A percentile compares a stretch with the other conserved stretches of the same genome.
These are phyloP conservation scores for Allomyces macrogynus DNA, from an alignment of 192 early-diverging fungal genomes.

Conservation along the genomic window DNA sequence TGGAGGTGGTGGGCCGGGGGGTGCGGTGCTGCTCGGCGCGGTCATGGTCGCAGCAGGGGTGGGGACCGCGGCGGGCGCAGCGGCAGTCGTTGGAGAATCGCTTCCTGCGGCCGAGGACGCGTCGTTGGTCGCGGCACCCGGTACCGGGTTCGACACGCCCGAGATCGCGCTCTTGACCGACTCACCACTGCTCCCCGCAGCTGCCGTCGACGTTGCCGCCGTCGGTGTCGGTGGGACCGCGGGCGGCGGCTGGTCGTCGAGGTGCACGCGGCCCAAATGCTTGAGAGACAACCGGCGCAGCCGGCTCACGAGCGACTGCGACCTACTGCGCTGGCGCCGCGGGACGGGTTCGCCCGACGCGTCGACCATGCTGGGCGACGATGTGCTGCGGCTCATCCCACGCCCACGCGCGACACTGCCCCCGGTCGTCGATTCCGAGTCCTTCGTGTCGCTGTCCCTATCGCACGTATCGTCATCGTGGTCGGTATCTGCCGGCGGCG, in stretches of 20 bases:
- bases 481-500: too few species aligned
- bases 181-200: constrained; percentile 2
- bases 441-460: too few species aligned
- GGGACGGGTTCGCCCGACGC: too few species aligned
- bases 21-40: constrained; percentile 6
- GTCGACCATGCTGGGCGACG: too few species aligned
- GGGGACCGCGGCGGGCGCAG: not conserved
- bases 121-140: too few species aligned
- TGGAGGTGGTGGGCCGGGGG: constrained; percentile 18
- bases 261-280: not conserved
- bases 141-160: too few species aligned
- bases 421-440: too few species aligned
- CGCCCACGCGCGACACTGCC: too few species aligned
- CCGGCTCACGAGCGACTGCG: not conserved
- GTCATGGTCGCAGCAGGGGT: not conserved
- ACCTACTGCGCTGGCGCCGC: not conserved
- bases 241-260: constrained; percentile 1
- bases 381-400: too few species aligned
- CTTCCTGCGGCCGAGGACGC: not conserved
- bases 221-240: constrained; percentile 4
- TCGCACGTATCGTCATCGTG: too few species aligned
- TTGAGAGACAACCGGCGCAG: not conserved
- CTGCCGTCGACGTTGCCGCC: constrained; percentile 10
- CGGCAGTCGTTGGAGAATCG: not conserved
- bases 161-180: too few species aligned